Percentiles rank a stretch among this genome's conserved stretches.
These are phyloP conservation scores for Rhodosporidiobolus sp. DNA, from an alignment of 768 basidiomycete genomes.

Conservation along the genomic window DNA sequence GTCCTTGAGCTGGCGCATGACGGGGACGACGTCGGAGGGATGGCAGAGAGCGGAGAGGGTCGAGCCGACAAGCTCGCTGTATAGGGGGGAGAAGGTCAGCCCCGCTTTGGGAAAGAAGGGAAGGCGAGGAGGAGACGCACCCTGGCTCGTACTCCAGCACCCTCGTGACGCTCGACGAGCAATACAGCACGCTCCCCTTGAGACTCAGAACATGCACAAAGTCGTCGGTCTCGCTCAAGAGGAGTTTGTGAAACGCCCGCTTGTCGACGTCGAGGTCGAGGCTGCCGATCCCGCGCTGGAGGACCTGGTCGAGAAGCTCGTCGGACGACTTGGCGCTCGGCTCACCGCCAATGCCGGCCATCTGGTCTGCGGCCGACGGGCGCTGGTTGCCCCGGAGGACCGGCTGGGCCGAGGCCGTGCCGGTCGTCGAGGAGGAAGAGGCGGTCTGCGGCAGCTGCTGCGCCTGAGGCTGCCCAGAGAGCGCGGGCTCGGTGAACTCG, in stretches of 20 bases:
- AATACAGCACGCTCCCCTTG: constrained; percentile 88
- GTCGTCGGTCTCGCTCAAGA: constrained; percentile 58
- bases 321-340: constrained; percentile 12
- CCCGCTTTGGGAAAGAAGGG: neutral
- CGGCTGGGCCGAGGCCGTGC: neutral
- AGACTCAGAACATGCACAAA: constrained; percentile 87
- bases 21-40: constrained; percentile 81
- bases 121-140: constrained; percentile 30
- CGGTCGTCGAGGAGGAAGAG: neutral
- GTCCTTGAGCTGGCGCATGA: constrained; percentile 83
- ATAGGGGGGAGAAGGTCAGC: neutral
- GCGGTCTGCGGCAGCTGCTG: neutral
- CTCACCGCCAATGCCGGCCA: constrained; percentile 22
- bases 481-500: neutral
- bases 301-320: constrained; percentile 16
- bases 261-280: constrained; percentile 45
- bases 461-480: no score
- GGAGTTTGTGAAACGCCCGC: constrained; percentile 50
- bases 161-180: constrained; percentile 72
- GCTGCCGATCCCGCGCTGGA: constrained; percentile 3
- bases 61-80: constrained; percentile 75
- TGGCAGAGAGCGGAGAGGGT: constrained; percentile 78
- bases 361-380: constrained; percentile 1
- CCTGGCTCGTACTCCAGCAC: constrained; percentile 49
- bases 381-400: neutral